Conservation (phyloP, 306 rosid genomes). For the Hippophae rhamnoides region DNA sequence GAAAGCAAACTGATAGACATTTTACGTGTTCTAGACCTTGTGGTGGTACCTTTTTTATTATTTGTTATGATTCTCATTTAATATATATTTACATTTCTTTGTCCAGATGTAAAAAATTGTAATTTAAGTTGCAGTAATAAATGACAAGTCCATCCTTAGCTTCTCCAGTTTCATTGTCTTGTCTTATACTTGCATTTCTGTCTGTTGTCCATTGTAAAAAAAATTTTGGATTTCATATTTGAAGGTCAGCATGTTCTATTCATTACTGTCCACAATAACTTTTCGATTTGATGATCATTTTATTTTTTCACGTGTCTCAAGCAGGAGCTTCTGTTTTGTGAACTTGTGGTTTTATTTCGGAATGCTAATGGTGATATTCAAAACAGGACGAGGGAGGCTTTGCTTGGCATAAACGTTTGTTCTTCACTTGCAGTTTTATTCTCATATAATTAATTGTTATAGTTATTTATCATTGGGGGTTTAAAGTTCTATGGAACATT, state of each 20-base stretch:
- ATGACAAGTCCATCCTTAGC: too few relatives aligned
- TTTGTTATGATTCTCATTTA: too few relatives aligned
- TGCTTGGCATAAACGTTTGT: constrained; percentile 55
- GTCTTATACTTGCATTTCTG: too few relatives aligned
- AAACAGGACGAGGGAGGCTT: constrained; percentile 55
- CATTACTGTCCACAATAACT: not conserved
- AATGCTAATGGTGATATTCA: constrained; percentile 52
- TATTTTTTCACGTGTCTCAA: constrained; percentile 16
- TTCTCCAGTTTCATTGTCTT: too few relatives aligned
- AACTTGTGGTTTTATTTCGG: constrained; percentile 50
- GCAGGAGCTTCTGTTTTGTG: constrained; percentile 60
- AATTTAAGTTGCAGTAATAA: too few relatives aligned
- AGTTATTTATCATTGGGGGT: not conserved
- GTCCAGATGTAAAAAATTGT: too few relatives aligned
- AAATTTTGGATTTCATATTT: too few relatives aligned
- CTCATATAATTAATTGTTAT: not conserved
- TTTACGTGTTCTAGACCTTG: too few relatives aligned
- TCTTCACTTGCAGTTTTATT: constrained; percentile 13
- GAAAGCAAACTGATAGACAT: too few relatives aligned
- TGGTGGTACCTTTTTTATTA: too few relatives aligned
- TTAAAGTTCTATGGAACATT: not conserved
- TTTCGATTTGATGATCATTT: not conserved
- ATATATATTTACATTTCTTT: too few relatives aligned
- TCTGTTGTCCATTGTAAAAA: too few relatives aligned
- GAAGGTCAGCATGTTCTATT: not conserved